A percentile compares a stretch with the other conserved stretches of the same genome.
These are phyloP conservation scores for Tulasnella sp. DNA, from an alignment of 768 basidiomycete genomes.

Conservation along the genomic window DNA sequence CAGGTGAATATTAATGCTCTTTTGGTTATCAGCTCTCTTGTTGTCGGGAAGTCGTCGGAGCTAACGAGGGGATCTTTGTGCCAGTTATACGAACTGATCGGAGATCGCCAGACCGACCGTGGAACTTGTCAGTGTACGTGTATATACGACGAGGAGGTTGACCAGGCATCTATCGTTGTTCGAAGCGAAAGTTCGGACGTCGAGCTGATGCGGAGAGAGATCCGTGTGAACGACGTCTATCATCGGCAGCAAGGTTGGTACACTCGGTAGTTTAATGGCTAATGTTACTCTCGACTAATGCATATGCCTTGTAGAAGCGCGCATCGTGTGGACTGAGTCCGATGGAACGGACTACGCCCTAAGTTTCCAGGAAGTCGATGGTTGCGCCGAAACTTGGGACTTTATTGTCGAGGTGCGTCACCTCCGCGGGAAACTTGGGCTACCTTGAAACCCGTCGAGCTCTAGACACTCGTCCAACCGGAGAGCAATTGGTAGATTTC, in stretches of 20 bases:
- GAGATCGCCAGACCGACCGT: conserved; percentile 86
- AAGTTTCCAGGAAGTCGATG: conserved; percentile 93
- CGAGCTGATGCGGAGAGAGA: conserved; percentile 67
- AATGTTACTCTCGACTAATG: conserved; percentile 2
- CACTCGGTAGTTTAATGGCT: background rate
- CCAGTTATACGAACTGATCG: conserved; percentile 91
- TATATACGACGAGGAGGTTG: conserved; percentile 66
- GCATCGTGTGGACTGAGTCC: conserved; percentile 98
- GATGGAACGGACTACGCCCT: conserved; percentile 91
- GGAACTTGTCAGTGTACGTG: conserved; percentile 96
- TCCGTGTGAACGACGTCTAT: conserved; percentile 76
- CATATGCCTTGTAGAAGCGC: conserved; percentile 55
- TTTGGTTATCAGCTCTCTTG: background rate
- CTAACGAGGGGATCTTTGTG: background rate
- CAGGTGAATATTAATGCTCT: conserved; percentile 21
- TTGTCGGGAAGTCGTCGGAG: background rate
- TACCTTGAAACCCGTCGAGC: background rate
- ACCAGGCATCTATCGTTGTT: conserved; percentile 73
- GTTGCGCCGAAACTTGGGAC: conserved; percentile 94
- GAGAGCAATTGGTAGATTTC: too few species aligned
- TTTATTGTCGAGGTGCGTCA: conserved; percentile 89
- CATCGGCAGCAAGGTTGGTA: conserved; percentile 73
- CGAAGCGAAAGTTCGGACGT: conserved; percentile 65
- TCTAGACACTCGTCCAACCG: too few species aligned
- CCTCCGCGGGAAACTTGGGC: conserved; percentile 32